These are phyloP conservation scores for Nakazawaea siamensis DNA, from an alignment of 805 yeast genomes.

Conservation along the genomic window DNA sequence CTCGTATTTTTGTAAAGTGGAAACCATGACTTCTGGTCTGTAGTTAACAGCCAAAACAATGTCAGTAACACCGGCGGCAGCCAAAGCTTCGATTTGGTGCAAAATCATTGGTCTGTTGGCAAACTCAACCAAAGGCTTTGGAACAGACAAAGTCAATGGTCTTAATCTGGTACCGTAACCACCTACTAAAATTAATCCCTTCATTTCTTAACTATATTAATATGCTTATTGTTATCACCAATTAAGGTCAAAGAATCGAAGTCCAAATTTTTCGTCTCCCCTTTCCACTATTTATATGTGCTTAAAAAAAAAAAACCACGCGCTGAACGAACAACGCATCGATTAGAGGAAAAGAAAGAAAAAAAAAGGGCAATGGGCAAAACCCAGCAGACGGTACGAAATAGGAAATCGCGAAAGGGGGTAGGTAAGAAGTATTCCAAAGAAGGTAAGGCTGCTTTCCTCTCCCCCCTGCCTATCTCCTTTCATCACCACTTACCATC, in stretches of 20 bases:
- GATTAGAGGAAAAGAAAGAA: too few species aligned
- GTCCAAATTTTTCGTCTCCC: neutral
- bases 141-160: conserved; percentile 91
- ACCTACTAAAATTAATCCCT: conserved; percentile 96
- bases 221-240: neutral
- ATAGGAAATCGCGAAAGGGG: too few species aligned
- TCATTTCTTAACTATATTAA: conserved; percentile 38
- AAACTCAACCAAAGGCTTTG: conserved; percentile 96
- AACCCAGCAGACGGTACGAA: too few species aligned
- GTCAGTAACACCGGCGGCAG: conserved; percentile 97
- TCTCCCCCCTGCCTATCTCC: too few species aligned
- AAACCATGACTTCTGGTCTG: conserved; percentile 99
- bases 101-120: conserved; percentile 99
- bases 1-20: conserved; percentile 90
- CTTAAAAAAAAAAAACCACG: too few species aligned
- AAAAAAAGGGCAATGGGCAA: too few species aligned
- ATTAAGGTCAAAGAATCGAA: conserved; percentile 7
- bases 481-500: too few species aligned
- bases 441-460: too few species aligned
- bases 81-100: conserved; percentile 97
- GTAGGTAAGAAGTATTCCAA: too few species aligned
- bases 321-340: too few species aligned
- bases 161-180: conserved; percentile 99
- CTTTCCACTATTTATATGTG: too few species aligned
- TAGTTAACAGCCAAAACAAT: conserved; percentile 97